Conservation (phyloP, 192 early-diverging fungal genomes). For the Dimargaris cristalligena region DNA sequence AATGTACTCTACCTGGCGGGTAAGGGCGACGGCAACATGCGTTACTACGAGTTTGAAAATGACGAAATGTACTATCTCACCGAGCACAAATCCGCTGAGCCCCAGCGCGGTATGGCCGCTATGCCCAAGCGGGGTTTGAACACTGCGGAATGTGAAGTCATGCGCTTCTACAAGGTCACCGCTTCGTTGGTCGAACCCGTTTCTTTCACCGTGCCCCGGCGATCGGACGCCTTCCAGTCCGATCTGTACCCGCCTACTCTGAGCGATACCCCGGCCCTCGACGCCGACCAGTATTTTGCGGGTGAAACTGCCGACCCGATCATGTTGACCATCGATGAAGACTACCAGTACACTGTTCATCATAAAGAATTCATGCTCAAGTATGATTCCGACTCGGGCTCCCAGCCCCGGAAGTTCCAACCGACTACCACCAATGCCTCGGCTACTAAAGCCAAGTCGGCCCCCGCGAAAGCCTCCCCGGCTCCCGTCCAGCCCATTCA, state of each 20-base stretch:
- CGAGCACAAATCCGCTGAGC: slow-evolving; percentile 77
- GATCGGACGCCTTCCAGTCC: slow-evolving; percentile 91
- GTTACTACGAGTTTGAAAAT: slow-evolving; percentile 95
- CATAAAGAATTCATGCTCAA: slow-evolving; percentile 19
- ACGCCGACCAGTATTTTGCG: slow-evolving; percentile 82
- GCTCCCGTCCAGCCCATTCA: neutral
- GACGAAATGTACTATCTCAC: slow-evolving; percentile 78
- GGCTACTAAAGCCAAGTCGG: neutral
- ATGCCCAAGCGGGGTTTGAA: slow-evolving; percentile 86
- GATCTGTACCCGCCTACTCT: slow-evolving; percentile 85
- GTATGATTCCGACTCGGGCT: slow-evolving; percentile 11
- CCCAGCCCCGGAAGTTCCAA: neutral
- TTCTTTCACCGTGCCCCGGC: slow-evolving; percentile 86
- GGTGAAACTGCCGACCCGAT: slow-evolving; percentile 74
- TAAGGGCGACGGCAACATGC: slow-evolving; percentile 98
- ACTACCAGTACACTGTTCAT: slow-evolving; percentile 19
- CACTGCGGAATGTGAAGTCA: slow-evolving; percentile 78
- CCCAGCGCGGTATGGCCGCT: slow-evolving; percentile 84
- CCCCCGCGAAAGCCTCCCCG: neutral
- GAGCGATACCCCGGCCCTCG: slow-evolving; percentile 64
- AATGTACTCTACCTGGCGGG: slow-evolving; percentile 87
- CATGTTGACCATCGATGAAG: slow-evolving; percentile 18
- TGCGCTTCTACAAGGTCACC: slow-evolving; percentile 85
- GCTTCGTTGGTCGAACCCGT: slow-evolving; percentile 79
- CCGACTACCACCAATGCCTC: slow-evolving; percentile 3